phyloP scores from a whole-genome alignment of 1,139 yeast genomes.

The Geotrichum siamense region DNA sequence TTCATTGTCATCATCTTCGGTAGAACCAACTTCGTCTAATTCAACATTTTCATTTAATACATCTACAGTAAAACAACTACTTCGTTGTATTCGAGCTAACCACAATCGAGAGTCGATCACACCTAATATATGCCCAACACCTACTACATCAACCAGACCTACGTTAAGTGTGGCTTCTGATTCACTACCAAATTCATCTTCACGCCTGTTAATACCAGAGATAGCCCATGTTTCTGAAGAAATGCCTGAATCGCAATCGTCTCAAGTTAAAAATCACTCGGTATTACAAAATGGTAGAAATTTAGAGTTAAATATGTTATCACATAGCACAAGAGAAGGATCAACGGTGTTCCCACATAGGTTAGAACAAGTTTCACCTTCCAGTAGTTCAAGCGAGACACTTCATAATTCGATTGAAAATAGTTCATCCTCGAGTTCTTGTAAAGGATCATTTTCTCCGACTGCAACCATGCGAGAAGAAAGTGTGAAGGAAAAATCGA shows the following conservation, averaged over 20 bases:
- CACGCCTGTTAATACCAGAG: too few species aligned
- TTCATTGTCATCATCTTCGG: neutral
- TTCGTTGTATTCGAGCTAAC: slow-evolving; percentile 23
- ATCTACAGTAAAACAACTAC: slow-evolving; percentile 23
- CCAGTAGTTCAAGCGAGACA: too few species aligned
- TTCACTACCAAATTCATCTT: too few species aligned
- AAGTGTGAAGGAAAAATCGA: neutral
- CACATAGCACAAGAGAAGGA: neutral
- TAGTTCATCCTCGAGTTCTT: slow-evolving; percentile 7
- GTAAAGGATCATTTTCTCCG: neutral
- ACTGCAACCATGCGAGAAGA: neutral
- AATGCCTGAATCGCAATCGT: too few species aligned
- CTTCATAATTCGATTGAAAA: too few species aligned
- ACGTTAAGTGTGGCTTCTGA: too few species aligned
- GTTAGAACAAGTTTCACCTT: slow-evolving; percentile 8
- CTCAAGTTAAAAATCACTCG: too few species aligned
- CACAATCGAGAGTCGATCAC: neutral
- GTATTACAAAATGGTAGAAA: too few species aligned
- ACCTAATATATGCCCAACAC: neutral
- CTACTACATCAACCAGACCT: too few species aligned
- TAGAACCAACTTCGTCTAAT: slow-evolving; percentile 10
- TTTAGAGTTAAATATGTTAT: too few species aligned
- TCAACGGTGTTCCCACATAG: slow-evolving; percentile 2
- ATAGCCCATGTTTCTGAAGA: too few species aligned
- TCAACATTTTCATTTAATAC: slow-evolving; percentile 3